A percentile compares a stretch with the other conserved stretches of the same genome.
These are phyloP conservation scores for Fraxinus baroniana DNA, from an alignment of 305 asterid genomes.

Conservation along the genomic window DNA sequence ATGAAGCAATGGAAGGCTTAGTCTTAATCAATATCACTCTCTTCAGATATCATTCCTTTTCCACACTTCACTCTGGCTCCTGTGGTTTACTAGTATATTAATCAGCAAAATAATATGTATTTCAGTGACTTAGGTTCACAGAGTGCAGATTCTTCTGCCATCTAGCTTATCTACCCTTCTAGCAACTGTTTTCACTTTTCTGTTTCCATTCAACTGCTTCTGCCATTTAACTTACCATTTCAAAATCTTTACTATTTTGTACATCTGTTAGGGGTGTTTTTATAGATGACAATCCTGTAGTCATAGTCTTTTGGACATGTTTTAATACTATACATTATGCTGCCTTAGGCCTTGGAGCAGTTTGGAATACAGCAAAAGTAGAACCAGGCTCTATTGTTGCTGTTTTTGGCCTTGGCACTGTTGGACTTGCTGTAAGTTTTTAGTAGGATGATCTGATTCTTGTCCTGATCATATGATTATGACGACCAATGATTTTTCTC, in stretches of 20 bases:
- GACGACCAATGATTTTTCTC: conserved; percentile 22
- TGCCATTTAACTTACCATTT: not conserved
- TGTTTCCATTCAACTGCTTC: not conserved
- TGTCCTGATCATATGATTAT: conserved; percentile 8
- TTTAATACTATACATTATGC: conserved; percentile 18
- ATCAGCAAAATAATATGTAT: not conserved
- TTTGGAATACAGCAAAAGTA: conserved; percentile 99
- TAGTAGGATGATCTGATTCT: conserved; percentile 17
- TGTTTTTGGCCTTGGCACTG: conserved; percentile 94
- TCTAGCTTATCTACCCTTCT: not conserved
- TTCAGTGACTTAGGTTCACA: conserved; percentile 57
- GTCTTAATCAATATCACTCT: not conserved
- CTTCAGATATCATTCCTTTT: not conserved
- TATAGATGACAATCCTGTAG: not conserved
- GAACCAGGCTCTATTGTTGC: conserved; percentile 96
- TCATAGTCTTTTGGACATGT: not conserved
- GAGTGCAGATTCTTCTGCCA: conserved; percentile 29
- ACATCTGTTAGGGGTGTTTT: not conserved
- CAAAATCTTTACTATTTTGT: not conserved
- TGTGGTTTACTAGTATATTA: not conserved
- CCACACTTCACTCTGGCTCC: not conserved
- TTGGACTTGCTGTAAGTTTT: conserved; percentile 93
- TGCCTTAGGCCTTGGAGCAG: conserved; percentile 93
- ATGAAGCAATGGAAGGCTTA: not conserved
- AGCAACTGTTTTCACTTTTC: not conserved